Base-by-base conservation (phyloP, 2,329 filamentous ascomycete genomes). In the Aulographum hederae region DNA sequence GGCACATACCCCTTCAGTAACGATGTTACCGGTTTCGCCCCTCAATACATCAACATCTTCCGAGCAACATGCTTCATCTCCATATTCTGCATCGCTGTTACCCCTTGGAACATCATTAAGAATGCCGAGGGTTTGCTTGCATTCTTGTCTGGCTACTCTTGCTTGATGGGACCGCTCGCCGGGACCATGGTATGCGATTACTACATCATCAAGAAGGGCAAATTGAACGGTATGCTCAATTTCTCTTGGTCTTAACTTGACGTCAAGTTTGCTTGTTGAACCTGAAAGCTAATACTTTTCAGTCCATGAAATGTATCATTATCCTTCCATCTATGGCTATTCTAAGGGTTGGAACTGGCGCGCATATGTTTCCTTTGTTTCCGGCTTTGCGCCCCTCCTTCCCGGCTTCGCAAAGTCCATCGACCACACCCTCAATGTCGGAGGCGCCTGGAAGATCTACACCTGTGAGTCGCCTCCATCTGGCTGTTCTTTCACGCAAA, bases 401-500 rank as follows among this genome's bases (percentile, higher is more conserved):
- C 49, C 54, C 4, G 47, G 52, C 18, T 56, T 56, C 38, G 46
- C 50, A 6, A 55, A 56, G 38, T 51, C 46, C 18, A 57, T 58
- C 34, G 35, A 52, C 3, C 37, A 38, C 14, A 44, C 32, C 5
- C 44, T 57, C 26, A 43, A 56, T 31, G 49, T 56, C 32, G 50
- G 52, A 16, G 53, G 51, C 30, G 50, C 48, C 16, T 54, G 52
- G 51, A 55, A 53, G 43, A 48, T 54, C 18, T 57, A 57, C 32
- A 50, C 52, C 16, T 58, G n/a, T n/a, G n/a, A n/a, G n/a, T n/a
- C n/a, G n/a, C n/a, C n/a, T n/a, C n/a, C n/a, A n/a, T n/a, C n/a
- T n/a, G n/a, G n/a, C n/a, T n/a, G n/a, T n/a, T n/a, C n/a, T n/a
- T n/a, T n/a, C n/a, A n/a, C n/a, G n/a, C n/a, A n/a, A n/a, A n/a